A percentile compares a stretch with the other conserved stretches of the same genome.
These are phyloP conservation scores for Cryptococcus sp. DNA, from an alignment of 1,284 basidiomycete species.

Conservation along the genomic window DNA sequence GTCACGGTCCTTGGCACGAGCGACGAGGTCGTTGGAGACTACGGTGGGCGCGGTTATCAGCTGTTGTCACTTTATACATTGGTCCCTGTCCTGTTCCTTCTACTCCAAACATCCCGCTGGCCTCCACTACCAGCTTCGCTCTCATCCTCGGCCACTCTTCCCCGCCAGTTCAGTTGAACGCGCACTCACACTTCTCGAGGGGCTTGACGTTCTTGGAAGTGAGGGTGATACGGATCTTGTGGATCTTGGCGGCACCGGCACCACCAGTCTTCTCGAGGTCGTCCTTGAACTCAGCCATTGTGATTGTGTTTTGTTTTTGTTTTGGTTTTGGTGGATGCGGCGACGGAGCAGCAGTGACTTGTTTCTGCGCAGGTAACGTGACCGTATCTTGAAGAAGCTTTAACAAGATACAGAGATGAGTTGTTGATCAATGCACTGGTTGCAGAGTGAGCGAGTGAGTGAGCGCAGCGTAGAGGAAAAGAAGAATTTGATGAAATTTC, in stretches of 20 bases:
- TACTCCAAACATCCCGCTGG: not conserved
- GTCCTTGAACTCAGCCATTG: constrained; percentile 98
- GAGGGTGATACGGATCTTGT: constrained; percentile 99
- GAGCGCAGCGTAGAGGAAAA: not conserved
- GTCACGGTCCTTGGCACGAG: constrained; percentile 99
- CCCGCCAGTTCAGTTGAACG: not conserved
- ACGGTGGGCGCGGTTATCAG: constrained; percentile 1
- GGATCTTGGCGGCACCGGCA: constrained; percentile 83
- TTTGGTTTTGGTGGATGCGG: not conserved
- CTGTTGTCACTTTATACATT: not conserved
- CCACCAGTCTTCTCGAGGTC: constrained; percentile 93
- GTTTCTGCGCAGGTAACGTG: constrained; percentile 4
- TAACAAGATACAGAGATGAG: not conserved
- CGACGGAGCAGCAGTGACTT: constrained; percentile 21
- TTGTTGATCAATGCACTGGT: not conserved
- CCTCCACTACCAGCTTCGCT: not conserved
- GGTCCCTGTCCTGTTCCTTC: not conserved
- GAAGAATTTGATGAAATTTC: not conserved
- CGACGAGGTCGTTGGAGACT: constrained; percentile 96
- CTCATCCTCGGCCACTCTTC: not conserved
- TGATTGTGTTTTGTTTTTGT: constrained; percentile 41
- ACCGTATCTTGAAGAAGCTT: not conserved
- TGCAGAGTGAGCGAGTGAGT: not conserved
- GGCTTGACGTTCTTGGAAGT: constrained; percentile 98
- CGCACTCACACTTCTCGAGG: constrained; percentile 89